A percentile compares a stretch with the other conserved stretches of the same genome.
Conservation (phyloP, 73 alveolate species). For the Paramecium pentaurelia region DNA sequence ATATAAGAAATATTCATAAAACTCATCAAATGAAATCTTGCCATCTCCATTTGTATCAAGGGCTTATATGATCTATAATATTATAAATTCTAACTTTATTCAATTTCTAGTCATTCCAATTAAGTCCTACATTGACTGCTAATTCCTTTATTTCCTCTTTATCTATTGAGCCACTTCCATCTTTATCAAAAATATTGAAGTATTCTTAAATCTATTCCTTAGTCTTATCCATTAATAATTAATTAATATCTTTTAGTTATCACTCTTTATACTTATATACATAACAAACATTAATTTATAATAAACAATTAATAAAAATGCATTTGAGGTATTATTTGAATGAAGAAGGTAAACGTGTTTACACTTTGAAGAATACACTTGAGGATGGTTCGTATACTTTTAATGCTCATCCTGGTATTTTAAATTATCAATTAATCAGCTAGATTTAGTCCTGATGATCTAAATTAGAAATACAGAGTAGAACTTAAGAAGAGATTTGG, state of each 20-base stretch:
- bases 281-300: background rate
- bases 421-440: background rate
- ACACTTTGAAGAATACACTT: background rate
- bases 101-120: background rate
- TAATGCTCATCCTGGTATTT: constrained; percentile 27
- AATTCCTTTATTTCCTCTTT: constrained; percentile 25
- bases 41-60: constrained; percentile 50
- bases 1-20: constrained; percentile 28
- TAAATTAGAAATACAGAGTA: background rate
- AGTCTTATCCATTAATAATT: constrained; percentile 25
- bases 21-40: constrained; percentile 41
- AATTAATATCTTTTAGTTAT: background rate
- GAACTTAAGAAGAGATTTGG: background rate
- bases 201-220: constrained; percentile 22
- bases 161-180: constrained; percentile 6
- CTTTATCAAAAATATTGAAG: constrained; percentile 30
- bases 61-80: background rate
- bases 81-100: background rate
- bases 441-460: background rate
- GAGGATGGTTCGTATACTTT: background rate
- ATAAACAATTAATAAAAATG: background rate
- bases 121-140: background rate
- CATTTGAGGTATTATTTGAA: background rate
- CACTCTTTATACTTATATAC: background rate
- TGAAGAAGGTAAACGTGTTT: background rate